Evolutionary conservation across 1,284 basidiomycete genomes (phyloP).

Genomic region (Heliocybe sulcata): DNA sequence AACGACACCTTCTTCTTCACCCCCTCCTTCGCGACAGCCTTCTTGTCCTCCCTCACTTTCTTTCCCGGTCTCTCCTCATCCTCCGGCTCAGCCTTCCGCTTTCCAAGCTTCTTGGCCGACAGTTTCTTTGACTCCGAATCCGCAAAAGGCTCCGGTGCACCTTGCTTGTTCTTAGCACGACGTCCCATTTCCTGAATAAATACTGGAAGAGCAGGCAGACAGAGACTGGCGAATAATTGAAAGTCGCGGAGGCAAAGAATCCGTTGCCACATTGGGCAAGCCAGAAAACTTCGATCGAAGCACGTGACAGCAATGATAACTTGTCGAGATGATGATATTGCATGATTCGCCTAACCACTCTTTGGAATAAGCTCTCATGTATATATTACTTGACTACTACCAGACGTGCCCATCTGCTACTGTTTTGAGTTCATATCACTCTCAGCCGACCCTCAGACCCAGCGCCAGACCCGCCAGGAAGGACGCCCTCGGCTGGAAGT

Average conservation of each 20-base stretch:
- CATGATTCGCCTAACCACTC: too few species aligned
- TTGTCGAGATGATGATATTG: neutral
- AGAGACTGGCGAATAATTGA: neutral
- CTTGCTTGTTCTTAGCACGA: constrained; percentile 89
- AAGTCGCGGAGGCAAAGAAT: neutral
- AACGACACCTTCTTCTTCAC: constrained; percentile 25
- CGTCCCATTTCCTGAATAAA: constrained; percentile 62
- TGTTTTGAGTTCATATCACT: neutral
- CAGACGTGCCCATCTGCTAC: neutral
- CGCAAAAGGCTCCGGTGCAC: constrained; percentile 57
- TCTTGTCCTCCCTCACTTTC: constrained; percentile 41
- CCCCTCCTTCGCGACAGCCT: constrained; percentile 15
- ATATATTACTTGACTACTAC: too few species aligned
- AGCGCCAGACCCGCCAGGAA: constrained; percentile 68
- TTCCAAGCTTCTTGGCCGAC: constrained; percentile 54
- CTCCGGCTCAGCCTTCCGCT: constrained; percentile 61
- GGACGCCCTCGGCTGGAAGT: constrained; percentile 83
- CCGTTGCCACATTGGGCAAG: neutral
- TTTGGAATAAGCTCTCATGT: too few species aligned
- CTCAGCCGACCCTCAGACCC: constrained; percentile 47
- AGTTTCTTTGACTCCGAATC: constrained; percentile 26
- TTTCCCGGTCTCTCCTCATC: constrained; percentile 47
- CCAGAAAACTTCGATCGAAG: neutral
- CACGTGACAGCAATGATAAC: neutral
- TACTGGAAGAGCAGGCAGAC: neutral